A percentile compares a stretch with the other conserved stretches of the same genome.
Conservation (phyloP, 257 asterid genomes). For the Nicotiana paniculata region DNA sequence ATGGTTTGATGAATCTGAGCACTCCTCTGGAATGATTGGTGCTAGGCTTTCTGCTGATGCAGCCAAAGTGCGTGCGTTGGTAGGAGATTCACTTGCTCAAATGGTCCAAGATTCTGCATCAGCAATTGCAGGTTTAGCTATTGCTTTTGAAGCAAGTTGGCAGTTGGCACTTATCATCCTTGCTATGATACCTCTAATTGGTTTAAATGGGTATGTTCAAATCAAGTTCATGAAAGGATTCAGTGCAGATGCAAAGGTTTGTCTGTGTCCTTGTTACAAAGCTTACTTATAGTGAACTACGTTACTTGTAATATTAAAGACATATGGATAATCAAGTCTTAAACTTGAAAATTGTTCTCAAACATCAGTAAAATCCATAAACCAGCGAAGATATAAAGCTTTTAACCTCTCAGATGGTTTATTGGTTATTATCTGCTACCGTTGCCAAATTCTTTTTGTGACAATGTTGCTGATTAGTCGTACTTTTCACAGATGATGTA, state of each 20-base stretch:
- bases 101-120: constrained; percentile 70
- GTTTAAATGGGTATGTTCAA: constrained; percentile 55
- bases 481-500: constrained; percentile 50
- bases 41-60: constrained; percentile 89
- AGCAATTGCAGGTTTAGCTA: constrained; percentile 43
- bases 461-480: background rate
- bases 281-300: background rate
- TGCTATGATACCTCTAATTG: constrained; percentile 57
- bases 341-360: background rate
- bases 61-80: constrained; percentile 65
- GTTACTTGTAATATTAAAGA: no score
- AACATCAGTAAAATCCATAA: background rate
- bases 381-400: background rate
- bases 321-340: background rate
- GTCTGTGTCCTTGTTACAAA: background rate
- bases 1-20: constrained; percentile 76
- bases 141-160: constrained; percentile 71
- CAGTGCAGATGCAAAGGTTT: constrained; percentile 75
- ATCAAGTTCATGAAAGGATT: constrained; percentile 67
- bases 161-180: constrained; percentile 66
- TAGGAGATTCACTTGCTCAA: constrained; percentile 87
- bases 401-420: background rate
- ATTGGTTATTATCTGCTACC: background rate
- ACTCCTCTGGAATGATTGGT: constrained; percentile 85
- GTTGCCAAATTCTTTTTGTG: background rate